Base-by-base conservation (phyloP, 441 rosid genomes). In the Populus tomentosa region DNA sequence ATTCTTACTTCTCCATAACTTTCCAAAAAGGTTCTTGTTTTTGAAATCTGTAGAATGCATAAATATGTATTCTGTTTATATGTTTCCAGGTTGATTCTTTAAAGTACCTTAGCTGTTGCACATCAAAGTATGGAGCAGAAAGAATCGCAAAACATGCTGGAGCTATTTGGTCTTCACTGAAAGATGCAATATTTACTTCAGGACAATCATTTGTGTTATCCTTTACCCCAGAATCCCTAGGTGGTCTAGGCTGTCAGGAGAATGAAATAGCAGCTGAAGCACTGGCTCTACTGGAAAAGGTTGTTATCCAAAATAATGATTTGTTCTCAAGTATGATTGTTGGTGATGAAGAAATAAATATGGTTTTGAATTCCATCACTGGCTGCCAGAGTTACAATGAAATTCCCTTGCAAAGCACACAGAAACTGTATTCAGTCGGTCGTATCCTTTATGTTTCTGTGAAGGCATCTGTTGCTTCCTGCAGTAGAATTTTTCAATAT, bases 61-160 rank as follows among this genome's bases (percentile, higher is more conserved):
- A 16, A 14, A 50, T 50, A 5, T 50, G 59, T 4, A 50, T 50
- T 50, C 59, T 62, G 71, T 80, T 70, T 71, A 42, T 80, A 75
- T 82, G 66, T 78, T 77, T 67, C 26, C 82, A 95, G 97, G 90
- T 92, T 84, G 99, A 95, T 85, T 91, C 98, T 80, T 87, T 94
- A 85, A 92, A 85, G 86, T 94, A 83, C 80, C 88, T 95, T 65
- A 76, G 84, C 66, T 74, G 81, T 82, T 91, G 99, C 84, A 79
- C 81, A 1, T 38, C 77, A 63, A 89, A 84, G 62, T 95, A 91
- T 86, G 97, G 97, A 72, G 89, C 82, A 32, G 89, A 85, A 65
- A 84, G 90, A 84, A 85, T 89, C 84, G 86, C 75, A 79, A 89
- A 85, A 84, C 91, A 95, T 79, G 87, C 90, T 62, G 76, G 67